Evolutionary conservation across 2,329 filamentous ascomycete species (phyloP), one percentile per base, ranked within the genome.

Genomic region (Talaromyces amestolkiae): DNA sequence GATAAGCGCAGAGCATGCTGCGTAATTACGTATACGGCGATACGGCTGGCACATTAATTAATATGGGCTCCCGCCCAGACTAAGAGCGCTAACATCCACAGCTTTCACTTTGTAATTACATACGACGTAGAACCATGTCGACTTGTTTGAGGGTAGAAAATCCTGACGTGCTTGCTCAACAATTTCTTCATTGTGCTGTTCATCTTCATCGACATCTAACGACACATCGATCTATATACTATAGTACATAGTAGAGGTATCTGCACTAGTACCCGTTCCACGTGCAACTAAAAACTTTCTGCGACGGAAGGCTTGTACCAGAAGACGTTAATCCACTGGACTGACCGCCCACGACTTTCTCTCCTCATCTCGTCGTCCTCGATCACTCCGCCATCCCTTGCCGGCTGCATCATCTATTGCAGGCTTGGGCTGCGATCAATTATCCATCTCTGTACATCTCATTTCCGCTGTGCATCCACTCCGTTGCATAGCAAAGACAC

Each of bases 371-470:
- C 39, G 19, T 43, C 24, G 22, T 59, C n/a, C 59, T 37, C n/a
- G 22, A 51, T 17, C 47, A 17, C 47, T 51, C 43, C 35, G 17
- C 37, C 53, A 61, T 66, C 64, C 59, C 64, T 66, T 66, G 64
- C 60, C 19, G 41, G 19, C 49, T 53, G 59, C 64, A 56, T 63
- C 64, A 22, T 43, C 64, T 37, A 37, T 22, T 58, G 27, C 53
- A 31, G 17, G 58, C 49, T 37, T 59, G 56, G 56, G 19, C 56
- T 59, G 19, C 41, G 41, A 35, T 35, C 61, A 58, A 35, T 39
- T 51, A 27, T 51, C 13, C 31, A 22, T 61, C 59, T 27, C 45
- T 27, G 24, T 11, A 45, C 35, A 22, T 19, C 37, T 43, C 17
- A 43, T 19, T 17, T 27, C 47, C 31, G 53, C 61, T 58, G 49